Percentiles rank a stretch among this genome's conserved stretches.
phyloP scores from a whole-genome alignment of 1,284 basidiomycete species.

The Boletus calvinii region DNA sequence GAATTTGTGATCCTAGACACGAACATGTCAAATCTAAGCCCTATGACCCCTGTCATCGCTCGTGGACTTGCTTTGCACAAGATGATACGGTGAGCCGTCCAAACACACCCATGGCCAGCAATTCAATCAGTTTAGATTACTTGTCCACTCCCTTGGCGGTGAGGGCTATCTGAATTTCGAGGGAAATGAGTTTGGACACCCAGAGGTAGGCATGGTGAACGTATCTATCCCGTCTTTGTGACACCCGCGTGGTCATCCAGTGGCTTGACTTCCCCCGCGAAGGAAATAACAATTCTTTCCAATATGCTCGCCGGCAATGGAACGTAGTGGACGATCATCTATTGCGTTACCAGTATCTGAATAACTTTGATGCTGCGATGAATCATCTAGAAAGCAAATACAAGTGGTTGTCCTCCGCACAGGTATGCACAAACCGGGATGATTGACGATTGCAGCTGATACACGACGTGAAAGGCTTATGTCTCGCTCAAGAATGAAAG shows the following conservation, averaged over 20 bases:
- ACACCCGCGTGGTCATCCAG: conserved; percentile 38
- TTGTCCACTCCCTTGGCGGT: conserved; percentile 91
- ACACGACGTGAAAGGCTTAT: conserved; percentile 59
- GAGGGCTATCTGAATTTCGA: conserved; percentile 98
- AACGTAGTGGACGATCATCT: conserved; percentile 86
- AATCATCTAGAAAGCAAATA: conserved; percentile 80
- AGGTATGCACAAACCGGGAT: conserved; percentile 44
- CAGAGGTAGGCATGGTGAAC: conserved; percentile 61
- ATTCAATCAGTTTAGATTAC: conserved; percentile 51
- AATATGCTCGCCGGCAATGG: conserved; percentile 95
- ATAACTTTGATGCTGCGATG: conserved; percentile 94
- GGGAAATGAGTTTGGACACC: conserved; percentile 98
- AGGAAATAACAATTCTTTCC: conserved; percentile 94
- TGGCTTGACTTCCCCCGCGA: conserved; percentile 99
- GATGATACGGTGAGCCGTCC: conserved; percentile 82
- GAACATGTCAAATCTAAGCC: conserved; percentile 90
- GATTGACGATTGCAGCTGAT: conserved; percentile 7
- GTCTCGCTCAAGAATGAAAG: conserved; percentile 91
- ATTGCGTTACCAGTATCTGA: conserved; percentile 90
- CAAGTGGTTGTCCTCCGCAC: conserved; percentile 83
- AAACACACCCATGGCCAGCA: neutral
- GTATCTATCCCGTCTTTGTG: neutral
- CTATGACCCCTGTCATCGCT: conserved; percentile 85
- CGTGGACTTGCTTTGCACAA: conserved; percentile 94
- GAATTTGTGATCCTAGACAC: conserved; percentile 64